Evolutionary conservation across 768 basidiomycete genomes (phyloP), one percentile per base, ranked within the genome.

Genomic region (Dioszegia hungarica): DNA sequence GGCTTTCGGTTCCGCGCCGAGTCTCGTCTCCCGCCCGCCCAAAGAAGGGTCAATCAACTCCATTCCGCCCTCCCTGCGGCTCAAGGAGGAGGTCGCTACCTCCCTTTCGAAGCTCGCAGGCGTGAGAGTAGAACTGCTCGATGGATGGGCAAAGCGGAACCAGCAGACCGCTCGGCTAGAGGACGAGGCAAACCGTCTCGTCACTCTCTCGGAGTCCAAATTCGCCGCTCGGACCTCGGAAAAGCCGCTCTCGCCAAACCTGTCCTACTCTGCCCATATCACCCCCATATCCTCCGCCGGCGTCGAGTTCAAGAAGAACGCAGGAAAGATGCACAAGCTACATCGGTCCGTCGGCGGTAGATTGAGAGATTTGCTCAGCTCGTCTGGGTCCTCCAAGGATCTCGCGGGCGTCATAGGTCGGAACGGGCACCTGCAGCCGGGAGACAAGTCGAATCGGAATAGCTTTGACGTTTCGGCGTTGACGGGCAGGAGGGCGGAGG

Each of bases 301-400:
- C 8, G 41, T 66, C 22, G 66, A 68, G 38, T 40, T 55, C 55
- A 66, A 57, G 41, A 65, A 65, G 34, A 22, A 49, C 46, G 39
- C 11, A 38, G 51, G 20, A 36, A 63, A 63, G 45, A 65, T 63
- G 53, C 71, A 67, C 41, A 73, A 73, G 39, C 57, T 68, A 2
- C 68, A 67, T 44, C 39, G 60, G 28, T 66, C 62, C 0, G 68
- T 73, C 8, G 71, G 71, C 24, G 71, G 71, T 9, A 47, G 56
- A 33, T 54, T 73, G 24, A 41, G 61, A 12, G 68, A 70, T 34
- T 54, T 73, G 14, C 49, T 73, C 14, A 48, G 53, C 4, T 60
- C 65, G 12, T 67, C 65, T 25, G 49, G 49, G 22, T 51, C 49
- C 5, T 38, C 49, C 3, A 37, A 27, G n/a, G 49, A 51, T 38